Evolutionary conservation across 495 filamentous ascomycete species (phyloP).

Genomic region (Aspergillus indologenus): DNA sequence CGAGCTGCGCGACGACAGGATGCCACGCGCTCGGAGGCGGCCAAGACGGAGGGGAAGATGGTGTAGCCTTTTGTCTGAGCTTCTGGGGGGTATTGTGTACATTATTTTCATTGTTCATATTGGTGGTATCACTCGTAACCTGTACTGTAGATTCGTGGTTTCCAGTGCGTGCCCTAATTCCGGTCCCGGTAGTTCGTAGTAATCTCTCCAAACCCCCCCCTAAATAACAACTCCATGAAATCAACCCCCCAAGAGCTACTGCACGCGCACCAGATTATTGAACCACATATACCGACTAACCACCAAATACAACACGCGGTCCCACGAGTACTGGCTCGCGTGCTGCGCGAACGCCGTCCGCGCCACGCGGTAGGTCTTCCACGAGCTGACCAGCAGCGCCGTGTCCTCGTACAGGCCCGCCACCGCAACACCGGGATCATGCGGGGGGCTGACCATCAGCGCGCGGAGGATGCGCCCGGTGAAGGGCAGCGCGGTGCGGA

Average conservation of each 20-base stretch:
- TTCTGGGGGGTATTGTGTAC: no score
- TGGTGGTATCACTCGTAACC: no score
- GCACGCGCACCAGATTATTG: slow-evolving; percentile 7
- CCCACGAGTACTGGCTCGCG: slow-evolving; percentile 16
- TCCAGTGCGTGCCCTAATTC: no score
- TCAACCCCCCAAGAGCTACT: no score
- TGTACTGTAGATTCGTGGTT: no score
- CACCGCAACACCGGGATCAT: neutral
- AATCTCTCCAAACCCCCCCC: no score
- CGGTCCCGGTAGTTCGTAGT: no score
- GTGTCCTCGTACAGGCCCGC: slow-evolving; percentile 6
- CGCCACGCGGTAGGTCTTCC: slow-evolving; percentile 7
- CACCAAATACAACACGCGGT: slow-evolving; percentile 11
- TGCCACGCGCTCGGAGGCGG: neutral
- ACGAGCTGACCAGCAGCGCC: slow-evolving; percentile 11
- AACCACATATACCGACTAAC: slow-evolving; percentile 17
- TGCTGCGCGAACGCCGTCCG: slow-evolving; percentile 9
- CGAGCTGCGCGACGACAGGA: neutral
- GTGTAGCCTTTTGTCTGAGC: neutral
- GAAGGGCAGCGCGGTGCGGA: slow-evolving; percentile 9
- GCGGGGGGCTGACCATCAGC: neutral
- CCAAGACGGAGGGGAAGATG: neutral
- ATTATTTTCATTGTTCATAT: no score
- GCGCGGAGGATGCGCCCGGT: slow-evolving; percentile 7
- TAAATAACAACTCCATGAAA: no score